Evolutionary conservation across 768 basidiomycete species (phyloP).

Genomic region (Amyloporia xantha): DNA sequence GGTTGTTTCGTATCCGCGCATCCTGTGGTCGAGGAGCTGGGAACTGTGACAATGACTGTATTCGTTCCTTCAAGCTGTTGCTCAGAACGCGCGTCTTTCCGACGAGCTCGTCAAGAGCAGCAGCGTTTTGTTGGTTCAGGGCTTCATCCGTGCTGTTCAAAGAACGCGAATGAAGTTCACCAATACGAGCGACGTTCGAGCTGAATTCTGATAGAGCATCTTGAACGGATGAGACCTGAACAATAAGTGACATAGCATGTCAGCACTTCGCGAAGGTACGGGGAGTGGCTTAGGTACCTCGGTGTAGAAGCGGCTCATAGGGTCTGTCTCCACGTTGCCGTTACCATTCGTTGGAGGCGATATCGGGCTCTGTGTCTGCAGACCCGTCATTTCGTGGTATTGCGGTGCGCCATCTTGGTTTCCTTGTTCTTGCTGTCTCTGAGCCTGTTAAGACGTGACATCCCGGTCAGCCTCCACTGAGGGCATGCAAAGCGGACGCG

Average conservation of each 20-base stretch:
- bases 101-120: constrained; percentile 63
- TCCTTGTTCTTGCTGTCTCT: constrained; percentile 22
- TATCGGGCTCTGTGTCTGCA: constrained; percentile 15
- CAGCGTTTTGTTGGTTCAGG: constrained; percentile 51
- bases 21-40: constrained; percentile 59
- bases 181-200: constrained; percentile 59
- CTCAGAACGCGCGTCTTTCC: constrained; percentile 68
- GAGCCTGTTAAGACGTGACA: constrained; percentile 17
- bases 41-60: constrained; percentile 65
- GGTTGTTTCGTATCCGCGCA: constrained; percentile 70
- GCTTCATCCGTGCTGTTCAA: constrained; percentile 72
- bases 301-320: constrained; percentile 26
- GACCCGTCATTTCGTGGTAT: constrained; percentile 26
- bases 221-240: constrained; percentile 70
- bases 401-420: constrained; percentile 8
- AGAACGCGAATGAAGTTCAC: constrained; percentile 67
- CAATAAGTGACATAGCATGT: neutral
- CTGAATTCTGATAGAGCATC: constrained; percentile 63
- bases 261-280: neutral
- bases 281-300: constrained; percentile 20
- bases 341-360: constrained; percentile 15
- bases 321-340: constrained; percentile 18
- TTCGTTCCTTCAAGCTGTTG: constrained; percentile 58
- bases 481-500: neutral
- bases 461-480: constrained; percentile 6